Conservation (phyloP, 2,329 filamentous ascomycete genomes). For the Botrytis deweyae region DNA sequence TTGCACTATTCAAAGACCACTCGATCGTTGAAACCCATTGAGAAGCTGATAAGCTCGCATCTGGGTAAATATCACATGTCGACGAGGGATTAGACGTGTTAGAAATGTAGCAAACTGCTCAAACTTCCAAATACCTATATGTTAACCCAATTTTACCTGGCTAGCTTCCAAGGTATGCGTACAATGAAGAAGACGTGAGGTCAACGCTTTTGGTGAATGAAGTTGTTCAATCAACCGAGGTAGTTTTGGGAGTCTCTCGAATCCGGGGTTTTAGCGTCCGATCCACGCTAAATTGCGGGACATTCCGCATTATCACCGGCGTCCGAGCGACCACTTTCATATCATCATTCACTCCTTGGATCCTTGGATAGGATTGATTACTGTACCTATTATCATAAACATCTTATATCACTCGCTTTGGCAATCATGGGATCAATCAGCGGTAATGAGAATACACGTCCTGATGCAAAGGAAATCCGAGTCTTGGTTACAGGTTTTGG, state of each 20-base stretch:
- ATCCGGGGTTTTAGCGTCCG: not conserved
- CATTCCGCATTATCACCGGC: constrained; percentile 1
- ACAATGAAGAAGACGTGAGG: not conserved
- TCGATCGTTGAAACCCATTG: not conserved
- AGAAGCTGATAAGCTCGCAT: not conserved
- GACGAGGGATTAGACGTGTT: not conserved
- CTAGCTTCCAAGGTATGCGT: not conserved
- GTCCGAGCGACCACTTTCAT: not conserved
- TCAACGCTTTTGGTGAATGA: not conserved
- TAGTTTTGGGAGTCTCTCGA: not conserved
- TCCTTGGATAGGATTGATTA: constrained; percentile 21
- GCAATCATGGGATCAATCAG: constrained; percentile 35
- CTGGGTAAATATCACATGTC: not conserved
- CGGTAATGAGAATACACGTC: not conserved
- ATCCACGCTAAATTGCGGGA: not conserved
- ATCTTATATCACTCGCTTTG: constrained; percentile 21
- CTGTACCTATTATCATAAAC: constrained; percentile 24
- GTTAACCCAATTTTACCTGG: too few species aligned
- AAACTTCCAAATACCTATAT: not conserved
- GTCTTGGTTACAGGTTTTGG: constrained; percentile 62
- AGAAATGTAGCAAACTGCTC: not conserved
- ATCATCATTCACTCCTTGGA: constrained; percentile 22
- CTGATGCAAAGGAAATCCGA: constrained; percentile 49
- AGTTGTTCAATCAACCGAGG: not conserved
- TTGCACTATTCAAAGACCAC: not conserved